Base-by-base conservation (phyloP, 768 basidiomycete genomes). In the Boletus sp. region DNA sequence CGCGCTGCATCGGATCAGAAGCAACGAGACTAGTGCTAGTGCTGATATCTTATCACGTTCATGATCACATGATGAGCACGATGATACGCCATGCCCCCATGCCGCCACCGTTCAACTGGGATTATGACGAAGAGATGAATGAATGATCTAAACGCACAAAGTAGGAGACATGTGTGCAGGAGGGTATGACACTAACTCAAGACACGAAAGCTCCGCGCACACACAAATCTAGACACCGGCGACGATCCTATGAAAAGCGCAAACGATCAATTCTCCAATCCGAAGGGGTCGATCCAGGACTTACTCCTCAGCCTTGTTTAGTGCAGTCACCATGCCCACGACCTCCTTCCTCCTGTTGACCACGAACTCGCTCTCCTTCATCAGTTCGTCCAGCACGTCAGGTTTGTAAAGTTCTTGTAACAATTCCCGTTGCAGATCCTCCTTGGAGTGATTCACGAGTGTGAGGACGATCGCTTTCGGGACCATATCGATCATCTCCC, bases 401-500 rank as follows among this genome's bases (percentile, higher is more conserved):
- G 94, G 88, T 73, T 97, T 96, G 80, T 99, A 99, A 28, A 99
- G 81, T 77, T 98, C 92, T 70, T 97, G 92, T 51, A 99, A 75
- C 40, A 99, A 81, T 73, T 97, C 95, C 58, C 87, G 83, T 77
- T 99, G 97, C 57, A 99, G 77, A 71, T 92, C 86, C 75, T 98
- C 97, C 75, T 97, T 98, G 57, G 95, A 87, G 73, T 87, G 86
- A 69, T 86, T 89, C 49, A 99, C 96, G 36, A 98, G 84, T 15
- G 92, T 98, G 61, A 91, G 77, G 10, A 90, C 85, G 70, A 97
- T 93, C 17, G 92, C 92, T 74, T 99, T 99, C 8, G 96, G 96
- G 28, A 98, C 92, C 94, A 97, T 97, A 75, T 98, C 96, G 67
- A 98, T 98, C 91, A 98, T 94, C 75, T 98, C 96, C 56, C 95